A percentile compares a stretch with the other conserved stretches of the same genome.
These are phyloP conservation scores for Pseudocohnilembus persalinus DNA, from an alignment of 169 alveolate genomes.

Conservation along the genomic window DNA sequence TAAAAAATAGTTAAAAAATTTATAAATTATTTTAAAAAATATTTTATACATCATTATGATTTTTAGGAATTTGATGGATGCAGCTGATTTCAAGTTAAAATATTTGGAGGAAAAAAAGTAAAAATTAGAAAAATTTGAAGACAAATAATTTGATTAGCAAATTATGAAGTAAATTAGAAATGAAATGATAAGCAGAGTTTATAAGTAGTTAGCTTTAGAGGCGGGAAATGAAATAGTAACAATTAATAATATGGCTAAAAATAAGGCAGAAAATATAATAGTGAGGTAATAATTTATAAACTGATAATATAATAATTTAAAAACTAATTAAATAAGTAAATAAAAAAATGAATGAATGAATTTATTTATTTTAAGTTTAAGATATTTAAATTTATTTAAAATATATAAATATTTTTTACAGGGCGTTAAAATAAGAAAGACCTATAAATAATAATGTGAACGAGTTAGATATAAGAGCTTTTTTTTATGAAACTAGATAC, in stretches of 20 bases:
- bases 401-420: too few relatives aligned
- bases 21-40: too few relatives aligned
- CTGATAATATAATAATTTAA: too few relatives aligned
- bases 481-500: constrained; percentile 15
- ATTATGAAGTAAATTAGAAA: constrained; percentile 1
- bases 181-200: constrained; percentile 2
- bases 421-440: constrained; percentile 17
- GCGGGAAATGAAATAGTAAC: constrained; percentile 24
- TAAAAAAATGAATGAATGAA: too few relatives aligned
- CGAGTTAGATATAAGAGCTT: constrained; percentile 2
- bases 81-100: neutral
- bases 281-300: too few relatives aligned
- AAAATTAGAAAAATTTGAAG: neutral
- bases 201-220: constrained; percentile 1
- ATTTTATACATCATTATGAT: too few relatives aligned
- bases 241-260: constrained; percentile 22
- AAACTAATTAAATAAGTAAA: too few relatives aligned
- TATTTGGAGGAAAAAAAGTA: neutral
- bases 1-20: too few relatives aligned
- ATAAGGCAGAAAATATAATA: constrained; percentile 17
- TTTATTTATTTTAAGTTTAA: too few relatives aligned
- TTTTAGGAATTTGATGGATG: neutral
- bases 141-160: neutral
- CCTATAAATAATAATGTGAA: neutral
- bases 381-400: too few relatives aligned